Conservation (phyloP, 1,139 yeast species). For the Scheffersomyces quercinus region DNA sequence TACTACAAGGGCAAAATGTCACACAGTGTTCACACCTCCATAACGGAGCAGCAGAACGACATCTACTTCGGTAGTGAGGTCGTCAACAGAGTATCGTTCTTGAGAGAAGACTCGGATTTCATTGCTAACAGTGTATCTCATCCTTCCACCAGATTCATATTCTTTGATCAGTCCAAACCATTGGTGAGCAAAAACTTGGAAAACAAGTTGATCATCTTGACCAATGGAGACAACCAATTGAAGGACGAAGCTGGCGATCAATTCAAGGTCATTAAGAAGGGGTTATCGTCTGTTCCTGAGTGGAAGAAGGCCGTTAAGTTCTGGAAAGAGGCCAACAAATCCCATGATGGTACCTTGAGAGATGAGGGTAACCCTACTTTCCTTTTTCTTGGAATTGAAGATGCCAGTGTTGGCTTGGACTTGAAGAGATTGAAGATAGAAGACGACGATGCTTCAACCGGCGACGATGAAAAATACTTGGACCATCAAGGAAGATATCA, state of each 20-base stretch:
- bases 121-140: constrained; percentile 53
- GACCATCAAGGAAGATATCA: constrained; percentile 52
- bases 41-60: constrained; percentile 27
- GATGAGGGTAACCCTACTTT: constrained; percentile 41
- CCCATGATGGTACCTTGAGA: constrained; percentile 32
- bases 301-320: constrained; percentile 26
- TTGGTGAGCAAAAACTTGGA: constrained; percentile 31
- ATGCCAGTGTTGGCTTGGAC: constrained; percentile 45
- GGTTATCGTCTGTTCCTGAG: constrained; percentile 17
- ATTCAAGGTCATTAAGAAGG: constrained; percentile 13
- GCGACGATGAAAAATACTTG: constrained; percentile 30
- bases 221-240: constrained; percentile 35
- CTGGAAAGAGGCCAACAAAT: constrained; percentile 37
- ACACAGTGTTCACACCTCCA: constrained; percentile 4
- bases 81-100: constrained; percentile 77
- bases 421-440: constrained; percentile 28
- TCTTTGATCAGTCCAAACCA: constrained; percentile 42
- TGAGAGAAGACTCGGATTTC: constrained; percentile 67
- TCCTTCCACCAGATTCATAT: constrained; percentile 56
- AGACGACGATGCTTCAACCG: constrained; percentile 14
- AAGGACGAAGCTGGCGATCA: constrained; percentile 8
- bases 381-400: constrained; percentile 71
- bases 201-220: constrained; percentile 33
- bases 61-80: constrained; percentile 53
- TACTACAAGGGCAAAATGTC: constrained; percentile 9